Conservation (phyloP, 2,329 filamentous ascomycete genomes). For the Apiospora phragmitis region DNA sequence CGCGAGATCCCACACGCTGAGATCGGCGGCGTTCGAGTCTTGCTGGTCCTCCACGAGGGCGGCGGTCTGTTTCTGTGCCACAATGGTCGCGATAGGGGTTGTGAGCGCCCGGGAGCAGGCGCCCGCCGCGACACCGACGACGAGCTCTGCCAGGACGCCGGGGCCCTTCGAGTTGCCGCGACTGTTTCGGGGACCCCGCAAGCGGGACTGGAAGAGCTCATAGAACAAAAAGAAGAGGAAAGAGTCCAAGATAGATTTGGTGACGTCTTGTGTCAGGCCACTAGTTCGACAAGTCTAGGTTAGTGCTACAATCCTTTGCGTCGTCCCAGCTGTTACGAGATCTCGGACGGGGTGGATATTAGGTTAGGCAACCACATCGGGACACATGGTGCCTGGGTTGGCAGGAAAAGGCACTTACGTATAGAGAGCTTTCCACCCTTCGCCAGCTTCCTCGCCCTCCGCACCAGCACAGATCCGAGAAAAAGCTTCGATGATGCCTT, state of each 20-base stretch:
- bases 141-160: constrained; percentile 69
- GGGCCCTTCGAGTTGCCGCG: constrained; percentile 39
- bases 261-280: constrained; percentile 48
- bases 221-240: constrained; percentile 89
- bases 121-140: constrained; percentile 72
- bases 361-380: too few species aligned
- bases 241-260: constrained; percentile 70
- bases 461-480: constrained; percentile 60
- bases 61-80: constrained; percentile 77
- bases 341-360: neutral
- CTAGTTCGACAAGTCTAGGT: neutral
- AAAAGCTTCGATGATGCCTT: constrained; percentile 67
- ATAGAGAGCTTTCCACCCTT: constrained; percentile 71
- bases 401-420: constrained; percentile 27
- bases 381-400: too few species aligned
- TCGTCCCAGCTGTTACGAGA: neutral
- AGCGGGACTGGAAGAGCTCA: constrained; percentile 46
- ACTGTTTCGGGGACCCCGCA: constrained; percentile 15
- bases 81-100: constrained; percentile 78
- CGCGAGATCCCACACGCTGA: constrained; percentile 58
- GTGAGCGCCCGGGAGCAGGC: constrained; percentile 75
- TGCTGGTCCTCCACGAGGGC: constrained; percentile 31
- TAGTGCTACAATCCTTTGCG: neutral
- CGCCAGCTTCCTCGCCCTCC: constrained; percentile 52
- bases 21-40: constrained; percentile 27